Conservation (phyloP, 495 filamentous ascomycete species). For the Diplogelasinospora grovesii region DNA sequence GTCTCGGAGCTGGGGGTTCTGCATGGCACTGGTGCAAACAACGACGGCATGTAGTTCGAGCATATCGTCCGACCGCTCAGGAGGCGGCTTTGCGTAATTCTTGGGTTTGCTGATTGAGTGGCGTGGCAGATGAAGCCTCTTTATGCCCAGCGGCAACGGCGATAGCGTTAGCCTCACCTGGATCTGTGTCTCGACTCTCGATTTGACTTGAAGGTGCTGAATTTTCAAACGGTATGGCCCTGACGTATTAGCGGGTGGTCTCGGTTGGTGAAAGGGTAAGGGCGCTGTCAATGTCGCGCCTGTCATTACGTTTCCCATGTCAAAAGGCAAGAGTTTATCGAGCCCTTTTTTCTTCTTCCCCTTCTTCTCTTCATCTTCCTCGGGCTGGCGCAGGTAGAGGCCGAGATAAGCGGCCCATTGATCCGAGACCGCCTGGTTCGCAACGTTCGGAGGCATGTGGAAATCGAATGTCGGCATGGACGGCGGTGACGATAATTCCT, state of each 20-base stretch:
- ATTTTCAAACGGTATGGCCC: conserved; percentile 2
- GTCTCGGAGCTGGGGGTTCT: conserved; percentile 52
- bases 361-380: no score
- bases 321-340: no score
- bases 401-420: no score
- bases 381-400: no score
- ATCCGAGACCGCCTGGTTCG: no score
- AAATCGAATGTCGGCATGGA: no score
- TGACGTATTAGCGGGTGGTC: background rate
- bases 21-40: conserved; percentile 93
- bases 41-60: conserved; percentile 74
- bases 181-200: conserved; percentile 92
- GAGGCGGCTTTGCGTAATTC: conserved; percentile 60
- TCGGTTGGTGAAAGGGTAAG: background rate
- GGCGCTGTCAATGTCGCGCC: no score
- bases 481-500: no score
- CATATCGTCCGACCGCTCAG: conserved; percentile 57
- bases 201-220: conserved; percentile 48
- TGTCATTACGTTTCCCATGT: no score
- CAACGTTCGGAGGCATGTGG: no score
- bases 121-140: conserved; percentile 74
- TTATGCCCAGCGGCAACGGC: conserved; percentile 64
- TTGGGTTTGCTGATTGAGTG: conserved; percentile 91
- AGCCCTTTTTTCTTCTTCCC: no score
- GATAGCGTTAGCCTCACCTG: conserved; percentile 68